Conservation (phyloP, 1,284 basidiomycete species). For the Ganoderma lingzhi region DNA sequence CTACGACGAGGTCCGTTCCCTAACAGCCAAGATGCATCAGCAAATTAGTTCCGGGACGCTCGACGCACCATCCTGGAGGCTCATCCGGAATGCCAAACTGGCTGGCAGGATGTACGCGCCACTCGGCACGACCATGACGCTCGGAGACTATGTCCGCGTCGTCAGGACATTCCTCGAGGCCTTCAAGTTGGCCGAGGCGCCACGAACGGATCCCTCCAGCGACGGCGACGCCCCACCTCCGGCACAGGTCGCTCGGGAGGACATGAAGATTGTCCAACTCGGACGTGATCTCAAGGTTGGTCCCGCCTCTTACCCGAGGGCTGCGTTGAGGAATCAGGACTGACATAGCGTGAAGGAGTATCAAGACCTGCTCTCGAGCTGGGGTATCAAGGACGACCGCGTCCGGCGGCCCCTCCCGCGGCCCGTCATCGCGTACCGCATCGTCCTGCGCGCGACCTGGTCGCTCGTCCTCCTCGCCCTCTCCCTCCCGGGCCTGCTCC, state of each 20-base stretch:
- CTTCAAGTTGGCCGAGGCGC: slow-evolving; percentile 59
- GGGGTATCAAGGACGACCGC: slow-evolving; percentile 84
- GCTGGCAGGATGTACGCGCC: slow-evolving; percentile 85
- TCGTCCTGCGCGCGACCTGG: slow-evolving; percentile 71
- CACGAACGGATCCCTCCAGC: slow-evolving; percentile 32
- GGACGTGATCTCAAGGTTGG: slow-evolving; percentile 69
- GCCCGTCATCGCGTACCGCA: slow-evolving; percentile 64
- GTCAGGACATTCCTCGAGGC: slow-evolving; percentile 76
- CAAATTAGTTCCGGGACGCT: slow-evolving; percentile 80
- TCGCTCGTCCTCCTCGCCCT: slow-evolving; percentile 71
- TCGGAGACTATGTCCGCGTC: slow-evolving; percentile 85
- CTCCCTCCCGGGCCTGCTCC: slow-evolving; percentile 80
- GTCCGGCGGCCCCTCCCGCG: slow-evolving; percentile 70
- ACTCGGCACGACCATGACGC: slow-evolving; percentile 79
- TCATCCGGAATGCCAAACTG: slow-evolving; percentile 77
- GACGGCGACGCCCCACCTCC: slow-evolving; percentile 38
- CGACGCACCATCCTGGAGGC: slow-evolving; percentile 84
- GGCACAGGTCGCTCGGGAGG: slow-evolving; percentile 38
- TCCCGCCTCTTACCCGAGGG: background rate
- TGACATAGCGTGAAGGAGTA: slow-evolving; percentile 58
- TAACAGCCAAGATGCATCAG: slow-evolving; percentile 72
- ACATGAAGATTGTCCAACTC: slow-evolving; percentile 50
- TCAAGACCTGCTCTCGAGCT: slow-evolving; percentile 70
- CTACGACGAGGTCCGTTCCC: slow-evolving; percentile 60
- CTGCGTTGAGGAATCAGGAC: background rate